These are phyloP conservation scores for Corrigiola litoralis DNA, from an alignment of 179 eudicot species.

Conservation along the genomic window DNA sequence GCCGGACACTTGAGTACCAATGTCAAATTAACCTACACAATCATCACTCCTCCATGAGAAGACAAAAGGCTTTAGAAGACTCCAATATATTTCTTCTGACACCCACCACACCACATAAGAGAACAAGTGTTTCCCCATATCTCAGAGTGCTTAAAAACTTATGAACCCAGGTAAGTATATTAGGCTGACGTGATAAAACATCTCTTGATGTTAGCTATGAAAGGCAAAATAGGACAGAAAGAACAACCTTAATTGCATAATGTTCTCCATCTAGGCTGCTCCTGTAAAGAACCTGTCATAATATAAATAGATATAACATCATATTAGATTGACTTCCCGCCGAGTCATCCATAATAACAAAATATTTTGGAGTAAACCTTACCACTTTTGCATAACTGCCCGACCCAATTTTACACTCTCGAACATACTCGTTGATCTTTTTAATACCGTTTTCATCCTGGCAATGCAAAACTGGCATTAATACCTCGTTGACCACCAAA, in stretches of 20 bases:
- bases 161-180: neutral
- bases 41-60: no score
- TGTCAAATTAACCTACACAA: no score
- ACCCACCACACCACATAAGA: no score
- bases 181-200: neutral
- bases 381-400: conserved; percentile 99
- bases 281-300: conserved; percentile 75
- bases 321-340: neutral
- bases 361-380: conserved; percentile 12
- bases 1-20: no score
- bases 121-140: no score
- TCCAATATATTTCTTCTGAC: no score
- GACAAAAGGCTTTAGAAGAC: no score
- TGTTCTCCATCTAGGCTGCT: conserved; percentile 71
- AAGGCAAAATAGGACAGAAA: neutral
- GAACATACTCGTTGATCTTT: conserved; percentile 79
- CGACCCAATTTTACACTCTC: conserved; percentile 74
- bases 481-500: neutral
- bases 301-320: conserved; percentile 3
- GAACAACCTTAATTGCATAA: conserved; percentile 84
- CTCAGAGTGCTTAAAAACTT: no score
- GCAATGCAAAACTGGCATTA: conserved; percentile 7
- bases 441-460: conserved; percentile 84
- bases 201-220: neutral
- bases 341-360: conserved; percentile 8